phyloP scores from a whole-genome alignment of 2,329 filamentous ascomycete genomes.

The Aspergillus fructus region DNA sequence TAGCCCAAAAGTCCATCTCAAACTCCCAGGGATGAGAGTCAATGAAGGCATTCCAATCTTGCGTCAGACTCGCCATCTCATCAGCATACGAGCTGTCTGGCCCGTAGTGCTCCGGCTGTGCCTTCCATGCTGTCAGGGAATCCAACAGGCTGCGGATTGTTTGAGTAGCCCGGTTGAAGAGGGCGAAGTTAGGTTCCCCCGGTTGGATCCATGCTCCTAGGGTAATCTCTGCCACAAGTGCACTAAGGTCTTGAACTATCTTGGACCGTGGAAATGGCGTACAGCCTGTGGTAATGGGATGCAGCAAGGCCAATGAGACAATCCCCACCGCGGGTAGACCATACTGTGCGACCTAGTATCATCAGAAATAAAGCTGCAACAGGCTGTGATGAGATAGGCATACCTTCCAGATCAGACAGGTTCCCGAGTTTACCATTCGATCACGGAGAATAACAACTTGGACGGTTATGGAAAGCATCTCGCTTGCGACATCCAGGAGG shows the following conservation, averaged over 20 bases:
- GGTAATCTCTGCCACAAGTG: conserved; percentile 30
- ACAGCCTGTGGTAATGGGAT: conserved; percentile 14
- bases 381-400: too few species aligned
- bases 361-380: too few species aligned
- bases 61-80: conserved; percentile 6
- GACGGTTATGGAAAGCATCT: conserved; percentile 28
- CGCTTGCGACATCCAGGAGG: conserved; percentile 21
- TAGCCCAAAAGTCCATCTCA: conserved; percentile 28
- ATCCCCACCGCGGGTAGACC: conserved; percentile 32
- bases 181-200: conserved; percentile 25
- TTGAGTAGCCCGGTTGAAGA: conserved; percentile 25
- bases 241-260: neutral
- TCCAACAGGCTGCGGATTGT: conserved; percentile 28
- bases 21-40: conserved; percentile 28
- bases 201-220: conserved; percentile 25
- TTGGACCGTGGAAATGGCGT: neutral
- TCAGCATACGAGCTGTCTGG: too few species aligned
- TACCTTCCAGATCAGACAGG: conserved; percentile 30
- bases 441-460: conserved; percentile 28
- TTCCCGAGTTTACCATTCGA: conserved; percentile 28
- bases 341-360: conserved; percentile 27
- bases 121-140: conserved; percentile 16
- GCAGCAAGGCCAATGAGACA: conserved; percentile 28
- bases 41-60: conserved; percentile 8
- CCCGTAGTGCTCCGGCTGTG: neutral